Conservation (phyloP, 208 protist species). For the Leishmania guyanensis region DNA sequence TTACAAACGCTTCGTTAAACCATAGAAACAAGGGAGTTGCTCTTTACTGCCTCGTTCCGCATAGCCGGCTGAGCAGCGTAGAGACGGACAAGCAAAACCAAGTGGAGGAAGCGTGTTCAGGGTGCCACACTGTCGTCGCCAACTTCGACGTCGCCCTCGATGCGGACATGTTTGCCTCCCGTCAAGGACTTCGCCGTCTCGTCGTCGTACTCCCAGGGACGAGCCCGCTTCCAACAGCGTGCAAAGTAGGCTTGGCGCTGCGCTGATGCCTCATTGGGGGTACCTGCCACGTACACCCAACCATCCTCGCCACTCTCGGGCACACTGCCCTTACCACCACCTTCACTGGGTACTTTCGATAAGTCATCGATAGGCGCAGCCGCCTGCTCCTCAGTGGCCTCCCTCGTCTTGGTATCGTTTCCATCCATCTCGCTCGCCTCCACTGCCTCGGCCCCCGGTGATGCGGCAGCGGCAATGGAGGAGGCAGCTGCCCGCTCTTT, state of each 20-base stretch:
- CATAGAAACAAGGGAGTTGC: neutral
- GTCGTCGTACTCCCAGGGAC: slow-evolving; percentile 44
- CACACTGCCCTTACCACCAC: neutral
- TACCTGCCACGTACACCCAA: slow-evolving; percentile 67
- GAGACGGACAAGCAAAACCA: neutral
- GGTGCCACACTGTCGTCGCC: neutral
- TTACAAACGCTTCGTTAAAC: neutral
- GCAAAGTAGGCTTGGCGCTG: slow-evolving; percentile 47
- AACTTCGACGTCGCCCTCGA: slow-evolving; percentile 15
- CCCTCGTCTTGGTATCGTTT: neutral
- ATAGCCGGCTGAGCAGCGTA: neutral
- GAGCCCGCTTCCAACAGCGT: slow-evolving; percentile 37
- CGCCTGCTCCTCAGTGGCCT: neutral
- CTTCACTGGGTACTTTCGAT: slow-evolving; percentile 4
- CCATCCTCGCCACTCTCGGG: slow-evolving; percentile 56
- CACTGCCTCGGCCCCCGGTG: neutral
- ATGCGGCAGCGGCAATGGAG: neutral
- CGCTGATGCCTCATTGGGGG: slow-evolving; percentile 30
- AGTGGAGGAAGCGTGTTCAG: neutral
- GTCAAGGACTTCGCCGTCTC: neutral
- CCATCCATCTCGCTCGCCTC: neutral
- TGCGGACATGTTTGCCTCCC: slow-evolving; percentile 20
- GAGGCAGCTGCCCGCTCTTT: slow-evolving; percentile 15
- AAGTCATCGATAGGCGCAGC: neutral
- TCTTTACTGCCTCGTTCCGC: neutral